Evolutionary conservation across 139 green algal genomes (phyloP), one percentile per base, ranked within the genome.

Genomic region (Helicosporidium sp.): DNA sequence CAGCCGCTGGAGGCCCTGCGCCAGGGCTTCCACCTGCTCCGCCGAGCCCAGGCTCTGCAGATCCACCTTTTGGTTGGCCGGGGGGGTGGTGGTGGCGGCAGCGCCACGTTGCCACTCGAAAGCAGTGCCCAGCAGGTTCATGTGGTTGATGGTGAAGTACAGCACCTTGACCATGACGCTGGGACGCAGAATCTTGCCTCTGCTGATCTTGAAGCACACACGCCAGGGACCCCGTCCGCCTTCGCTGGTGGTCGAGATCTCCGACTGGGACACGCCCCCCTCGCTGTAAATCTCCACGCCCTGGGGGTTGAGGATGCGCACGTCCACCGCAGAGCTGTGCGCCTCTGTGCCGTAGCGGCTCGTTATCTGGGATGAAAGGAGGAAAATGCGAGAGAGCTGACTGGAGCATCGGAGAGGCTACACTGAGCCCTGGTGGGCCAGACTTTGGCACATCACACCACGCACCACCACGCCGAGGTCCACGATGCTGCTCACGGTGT

Each of bases 101-200:
- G 16, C 3, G 29, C 19, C 22, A 7, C 43, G 49, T 33, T 62
- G 41, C 55, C 55, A 62, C 48, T 62, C 55, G 47, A 57, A 62
- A 20, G 16, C 41, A 16, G 55, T 62, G 23, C 55, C 55, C 33
- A 62, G 48, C 55, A 62, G 41, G 6, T 33, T 45, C 25, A 50
- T 44, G 49, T 45, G 41, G 49, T 69, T 69, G 12, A 69, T 24
- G 36, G 55, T 59, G 41, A 69, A 69, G 45, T 69, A 69, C 5
- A 35, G 41, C 23, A 69, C 26, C 41, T 61, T 47, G 15, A 69
- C 51, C 15, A 61, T 61, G 3, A 69, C 57, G 8, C 57, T 68
- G 25, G 61, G 61, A 26, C 61, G 58, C 34, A 68, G 43, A 26
- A 62, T 53, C 29, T 54, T 34, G 18, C 57, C 57, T 26, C 43